A percentile compares a stretch with the other conserved stretches of the same genome.
Evolutionary conservation across 2,329 filamentous ascomycete genomes (phyloP).

Genomic region (Elsinoe australis): DNA sequence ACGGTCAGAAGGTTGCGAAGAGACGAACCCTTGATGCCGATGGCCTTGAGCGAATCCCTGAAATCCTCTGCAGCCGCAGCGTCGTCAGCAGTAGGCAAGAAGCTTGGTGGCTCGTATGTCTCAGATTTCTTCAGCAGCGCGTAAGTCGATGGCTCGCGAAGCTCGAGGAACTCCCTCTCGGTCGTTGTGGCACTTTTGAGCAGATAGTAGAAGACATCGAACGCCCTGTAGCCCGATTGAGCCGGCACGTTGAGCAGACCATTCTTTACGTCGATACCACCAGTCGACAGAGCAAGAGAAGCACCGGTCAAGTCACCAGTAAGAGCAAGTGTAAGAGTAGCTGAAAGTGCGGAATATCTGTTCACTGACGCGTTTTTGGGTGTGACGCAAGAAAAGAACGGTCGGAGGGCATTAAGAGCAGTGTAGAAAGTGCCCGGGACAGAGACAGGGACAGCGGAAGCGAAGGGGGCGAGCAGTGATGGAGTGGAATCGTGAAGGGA

Average conservation of each 20-base stretch:
- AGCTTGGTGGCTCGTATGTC: conserved; percentile 78
- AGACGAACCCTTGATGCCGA: conserved; percentile 83
- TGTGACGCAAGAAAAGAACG: conserved; percentile 81
- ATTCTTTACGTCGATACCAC: conserved; percentile 74
- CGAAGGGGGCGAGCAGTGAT: conserved; percentile 72
- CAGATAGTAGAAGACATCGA: conserved; percentile 97
- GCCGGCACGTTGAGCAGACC: conserved; percentile 74
- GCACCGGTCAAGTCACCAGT: conserved; percentile 70
- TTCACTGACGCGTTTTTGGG: conserved; percentile 80
- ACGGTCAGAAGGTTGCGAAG: conserved; percentile 79
- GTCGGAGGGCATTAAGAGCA: conserved; percentile 70
- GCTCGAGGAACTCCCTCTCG: conserved; percentile 78
- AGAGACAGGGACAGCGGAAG: conserved; percentile 70
- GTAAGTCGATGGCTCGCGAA: conserved; percentile 72
- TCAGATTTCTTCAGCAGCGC: conserved; percentile 70
- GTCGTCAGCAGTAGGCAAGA: conserved; percentile 88
- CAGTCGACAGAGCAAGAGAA: conserved; percentile 69
- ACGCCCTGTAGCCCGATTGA: conserved; percentile 77
- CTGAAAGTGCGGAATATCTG: conserved; percentile 70
- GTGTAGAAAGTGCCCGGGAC: conserved; percentile 69
- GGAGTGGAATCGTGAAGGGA: conserved; percentile 85
- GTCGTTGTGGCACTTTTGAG: conserved; percentile 85
- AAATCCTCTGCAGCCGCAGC: conserved; percentile 90
- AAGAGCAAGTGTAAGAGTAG: conserved; percentile 74
- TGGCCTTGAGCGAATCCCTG: conserved; percentile 73